A percentile compares a stretch with the other conserved stretches of the same genome.
phyloP scores from a whole-genome alignment of 306 rosid genomes.

The Glycyrrhiza uralensis region DNA sequence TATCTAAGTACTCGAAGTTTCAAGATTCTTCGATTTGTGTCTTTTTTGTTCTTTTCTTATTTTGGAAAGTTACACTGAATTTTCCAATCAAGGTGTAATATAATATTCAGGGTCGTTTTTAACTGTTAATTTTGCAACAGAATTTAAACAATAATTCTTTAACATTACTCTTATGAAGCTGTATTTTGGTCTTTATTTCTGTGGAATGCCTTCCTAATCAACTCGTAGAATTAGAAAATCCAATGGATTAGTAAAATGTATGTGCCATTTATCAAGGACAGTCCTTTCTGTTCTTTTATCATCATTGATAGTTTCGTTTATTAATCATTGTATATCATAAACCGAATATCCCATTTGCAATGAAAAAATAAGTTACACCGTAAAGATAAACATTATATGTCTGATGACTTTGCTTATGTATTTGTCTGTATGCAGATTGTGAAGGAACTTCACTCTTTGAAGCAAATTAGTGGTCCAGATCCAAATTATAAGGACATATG shows the following conservation, averaged over 20 bases:
- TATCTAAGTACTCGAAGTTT: background rate
- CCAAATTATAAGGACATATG: constrained; percentile 81
- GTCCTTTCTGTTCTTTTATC: background rate
- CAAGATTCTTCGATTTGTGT: background rate
- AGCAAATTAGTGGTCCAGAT: constrained; percentile 79
- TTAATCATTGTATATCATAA: background rate
- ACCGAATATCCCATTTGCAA: background rate
- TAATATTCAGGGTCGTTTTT: background rate
- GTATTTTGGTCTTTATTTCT: constrained; percentile 3
- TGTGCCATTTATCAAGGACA: background rate
- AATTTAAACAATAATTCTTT: background rate
- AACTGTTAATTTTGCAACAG: background rate
- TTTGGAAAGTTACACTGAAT: background rate
- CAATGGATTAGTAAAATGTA: background rate
- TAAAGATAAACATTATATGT: background rate
- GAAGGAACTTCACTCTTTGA: constrained; percentile 61
- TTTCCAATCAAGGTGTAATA: constrained; percentile 11
- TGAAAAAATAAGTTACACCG: constrained; percentile 1
- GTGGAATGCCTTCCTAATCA: background rate
- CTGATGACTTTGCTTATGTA: constrained; percentile 4
- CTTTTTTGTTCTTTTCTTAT: background rate
- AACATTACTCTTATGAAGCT: background rate
- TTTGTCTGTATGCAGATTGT: constrained; percentile 50
- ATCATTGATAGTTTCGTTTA: constrained; percentile 12
- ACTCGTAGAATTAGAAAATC: constrained; percentile 11